Evolutionary conservation across 208 protist genomes (phyloP), one percentile per base, ranked within the genome.

Genomic region (Leishmania mexicana): DNA sequence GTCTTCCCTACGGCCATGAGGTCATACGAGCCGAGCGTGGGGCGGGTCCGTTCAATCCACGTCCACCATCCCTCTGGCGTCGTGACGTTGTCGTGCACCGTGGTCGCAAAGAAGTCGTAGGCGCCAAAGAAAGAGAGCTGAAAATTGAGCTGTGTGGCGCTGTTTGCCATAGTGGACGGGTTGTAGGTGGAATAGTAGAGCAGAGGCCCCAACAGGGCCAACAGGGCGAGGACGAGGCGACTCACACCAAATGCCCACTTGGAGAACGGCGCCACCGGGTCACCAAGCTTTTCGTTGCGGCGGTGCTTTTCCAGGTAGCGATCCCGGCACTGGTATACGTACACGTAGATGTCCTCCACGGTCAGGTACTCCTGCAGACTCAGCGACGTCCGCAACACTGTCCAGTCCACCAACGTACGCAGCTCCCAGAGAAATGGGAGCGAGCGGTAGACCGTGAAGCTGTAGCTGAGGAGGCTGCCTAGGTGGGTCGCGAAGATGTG

Each of bases 161-260:
- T 54, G 79, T 94, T 97, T 47, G 79, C 76, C 51, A 70, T 76
- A 38, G 94, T 84, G 28, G 87, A 92, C 4, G 95, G 94, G 85
- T 95, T 97, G 84, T 96, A 93, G 42, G 93, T 94, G 51, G 94
- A 96, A 81, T 95, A 98, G 86, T 97, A 98, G 31, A 95, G 64
- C 42, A 98, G 85, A 38, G 95, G 95, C 3, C 87, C 89, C 28
- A 96, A 86, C 35, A 98, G 81, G n/a, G 90, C 88, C 3, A 92
- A 45, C 13, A 96, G 75, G 60, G 97, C 81, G 1, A 97, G 76
- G 24, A 73, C 75, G 24, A 97, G 77, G n/a, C 85, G 64, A 19
- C 80, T 81, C 17, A 90, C 75, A 42, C 94, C 95, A 31, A 80
- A 76, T 17, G 79, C 54, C 73, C 84, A 62, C 80, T 96, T 97